Evolutionary conservation across 441 rosid species (phyloP), one percentile per base, ranked within the genome.

Genomic region (Capsella rubella): DNA sequence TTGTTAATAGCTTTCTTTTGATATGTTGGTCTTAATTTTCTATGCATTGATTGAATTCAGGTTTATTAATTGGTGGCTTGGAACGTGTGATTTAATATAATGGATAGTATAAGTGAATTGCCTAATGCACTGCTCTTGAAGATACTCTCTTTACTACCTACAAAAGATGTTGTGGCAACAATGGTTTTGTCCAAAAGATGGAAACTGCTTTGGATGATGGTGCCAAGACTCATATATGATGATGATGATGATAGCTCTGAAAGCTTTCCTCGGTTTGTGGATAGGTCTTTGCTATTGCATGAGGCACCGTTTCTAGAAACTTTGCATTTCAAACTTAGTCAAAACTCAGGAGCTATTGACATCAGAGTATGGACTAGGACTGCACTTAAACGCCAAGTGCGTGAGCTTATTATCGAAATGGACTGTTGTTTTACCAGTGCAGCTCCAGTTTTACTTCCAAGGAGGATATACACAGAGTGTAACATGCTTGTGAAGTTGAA

Each of bases 161-260:
- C 65, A 1, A 55, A 13, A 32, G 37, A 43, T 21, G 65, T n/a
- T 10, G 57, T 64, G 21, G 28, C 49, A 18, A 64, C 71, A 2
- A 55, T 64, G 71, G 34, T 73, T 46, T 27, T 73, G 45, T 64
- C 76, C 0, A 73, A 55, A 35, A 6, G 77, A 27, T 73, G 77
- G 77, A 8, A 21, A 10, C 7, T 2, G 7, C 59, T 71, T n/a
- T 71, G 66, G 66, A 35, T 0, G 47, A 0, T 59, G 5, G 67
- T 60, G 18, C 59, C 74, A 16, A 45, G 0, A 8, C 64, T 69
- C 5, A 6, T 31, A 3, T 56, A n/a, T n/a, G n/a, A 43, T 4
- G 25, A 21, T 21, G 61, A 62, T 71, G 25, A 21, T 21, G 55
- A 69, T 31, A 25, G 4, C 13, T 13, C 14, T 68, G 15, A 4